A percentile compares a stretch with the other conserved stretches of the same genome.
Evolutionary conservation across 768 basidiomycete genomes (phyloP).

Genomic region (Kockovaella imperatae): DNA sequence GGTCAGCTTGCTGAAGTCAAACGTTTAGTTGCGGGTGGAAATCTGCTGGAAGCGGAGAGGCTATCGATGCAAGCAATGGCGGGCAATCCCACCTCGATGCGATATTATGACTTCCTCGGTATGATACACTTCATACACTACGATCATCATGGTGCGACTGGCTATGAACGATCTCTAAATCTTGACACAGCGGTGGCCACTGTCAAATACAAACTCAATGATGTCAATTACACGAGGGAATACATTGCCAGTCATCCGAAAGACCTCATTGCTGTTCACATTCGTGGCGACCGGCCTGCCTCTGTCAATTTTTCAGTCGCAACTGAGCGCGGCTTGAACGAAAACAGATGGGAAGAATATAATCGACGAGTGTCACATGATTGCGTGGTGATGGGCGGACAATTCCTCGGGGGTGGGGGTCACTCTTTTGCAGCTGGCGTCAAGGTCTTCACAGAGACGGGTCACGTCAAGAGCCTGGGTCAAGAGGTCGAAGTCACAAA

Average conservation of each 20-base stretch:
- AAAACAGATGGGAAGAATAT: no score
- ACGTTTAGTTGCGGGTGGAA: not conserved
- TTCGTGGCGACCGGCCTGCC: not conserved
- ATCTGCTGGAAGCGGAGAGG: not conserved
- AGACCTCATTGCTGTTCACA: not conserved
- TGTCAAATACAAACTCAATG: not conserved
- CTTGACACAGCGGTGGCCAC: not conserved
- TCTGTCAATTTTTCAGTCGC: not conserved
- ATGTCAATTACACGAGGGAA: not conserved
- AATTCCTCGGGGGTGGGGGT: not conserved
- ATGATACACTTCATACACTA: no score
- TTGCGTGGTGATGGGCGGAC: not conserved
- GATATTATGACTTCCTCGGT: not conserved
- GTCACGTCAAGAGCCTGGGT: no score
- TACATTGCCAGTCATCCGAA: not conserved
- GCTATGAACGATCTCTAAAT: not conserved
- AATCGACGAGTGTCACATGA: no score
- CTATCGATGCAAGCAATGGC: not conserved
- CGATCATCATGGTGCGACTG: no score
- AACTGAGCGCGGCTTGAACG: not conserved
- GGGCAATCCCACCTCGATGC: not conserved
- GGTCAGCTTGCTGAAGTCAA: not conserved
- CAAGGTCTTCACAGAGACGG: not conserved
- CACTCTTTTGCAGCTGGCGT: not conserved
- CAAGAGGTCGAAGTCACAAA: no score